A percentile compares a stretch with the other conserved stretches of the same genome.
These are phyloP conservation scores for Podaxis rugospora DNA, from an alignment of 768 basidiomycete genomes.

Conservation along the genomic window DNA sequence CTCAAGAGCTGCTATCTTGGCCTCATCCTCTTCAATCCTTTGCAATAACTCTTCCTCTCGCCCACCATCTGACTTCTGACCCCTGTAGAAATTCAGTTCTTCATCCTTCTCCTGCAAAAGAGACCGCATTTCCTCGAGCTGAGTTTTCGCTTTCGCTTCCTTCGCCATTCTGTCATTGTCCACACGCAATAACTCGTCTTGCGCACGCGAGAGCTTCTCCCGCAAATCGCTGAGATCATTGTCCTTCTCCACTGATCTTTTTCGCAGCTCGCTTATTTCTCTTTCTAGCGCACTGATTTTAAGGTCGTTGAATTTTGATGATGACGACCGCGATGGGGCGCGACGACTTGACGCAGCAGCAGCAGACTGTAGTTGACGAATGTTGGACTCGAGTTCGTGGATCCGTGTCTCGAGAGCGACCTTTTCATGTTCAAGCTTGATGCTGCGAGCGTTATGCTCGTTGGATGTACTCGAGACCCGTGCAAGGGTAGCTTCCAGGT, in stretches of 20 bases:
- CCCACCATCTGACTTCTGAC: conserved; percentile 34
- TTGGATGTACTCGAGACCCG: conserved; percentile 51
- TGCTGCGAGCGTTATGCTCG: conserved; percentile 33
- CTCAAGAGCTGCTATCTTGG: conserved; percentile 58
- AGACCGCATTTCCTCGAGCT: conserved; percentile 39
- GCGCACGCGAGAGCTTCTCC: conserved; percentile 45
- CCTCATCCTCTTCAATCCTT: conserved; percentile 71
- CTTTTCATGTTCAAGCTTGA: conserved; percentile 58
- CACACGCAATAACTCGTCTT: conserved; percentile 42
- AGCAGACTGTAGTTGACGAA: conserved; percentile 29
- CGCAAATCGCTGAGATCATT: conserved; percentile 34
- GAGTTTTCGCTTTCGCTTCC: conserved; percentile 41
- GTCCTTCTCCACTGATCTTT: conserved; percentile 40
- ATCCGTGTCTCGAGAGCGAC: conserved; percentile 49
- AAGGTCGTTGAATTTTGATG: conserved; percentile 55
- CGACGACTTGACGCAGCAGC: conserved; percentile 27
- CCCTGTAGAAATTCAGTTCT: conserved; percentile 46
- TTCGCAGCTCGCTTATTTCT: conserved; percentile 46
- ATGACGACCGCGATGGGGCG: conserved; percentile 41
- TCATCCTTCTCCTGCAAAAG: conserved; percentile 53
- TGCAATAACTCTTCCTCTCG: conserved; percentile 60
- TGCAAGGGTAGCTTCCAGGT: conserved; percentile 55
- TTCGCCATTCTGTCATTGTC: conserved; percentile 58
- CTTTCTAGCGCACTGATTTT: conserved; percentile 48
- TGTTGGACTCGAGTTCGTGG: conserved; percentile 49